Evolutionary conservation across 2,329 filamentous ascomycete species (phyloP).

Genomic region (Endoconidiophora laricicola): DNA sequence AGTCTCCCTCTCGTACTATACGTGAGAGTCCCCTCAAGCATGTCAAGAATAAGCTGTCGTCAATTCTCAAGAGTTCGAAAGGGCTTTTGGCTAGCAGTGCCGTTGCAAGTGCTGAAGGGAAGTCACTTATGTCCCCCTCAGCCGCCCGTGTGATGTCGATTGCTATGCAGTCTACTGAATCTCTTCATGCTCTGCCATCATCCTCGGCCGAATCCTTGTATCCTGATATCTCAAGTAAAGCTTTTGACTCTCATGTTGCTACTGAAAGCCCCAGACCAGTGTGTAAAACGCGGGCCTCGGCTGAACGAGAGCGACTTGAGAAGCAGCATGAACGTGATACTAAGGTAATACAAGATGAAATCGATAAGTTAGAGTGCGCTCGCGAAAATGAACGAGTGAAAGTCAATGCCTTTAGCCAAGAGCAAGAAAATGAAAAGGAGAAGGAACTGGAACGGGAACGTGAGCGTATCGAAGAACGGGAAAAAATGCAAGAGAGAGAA

Average conservation of each 20-base stretch:
- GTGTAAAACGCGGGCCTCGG: conserved; percentile 39
- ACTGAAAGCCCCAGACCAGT: conserved; percentile 23
- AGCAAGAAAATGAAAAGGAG: conserved; percentile 33
- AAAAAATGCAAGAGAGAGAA: conserved; percentile 4
- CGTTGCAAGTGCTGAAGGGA: conserved; percentile 44
- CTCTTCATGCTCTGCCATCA: conserved; percentile 20
- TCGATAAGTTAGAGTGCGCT: conserved; percentile 47
- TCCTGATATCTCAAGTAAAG: conserved; percentile 23
- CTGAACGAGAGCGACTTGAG: conserved; percentile 45
- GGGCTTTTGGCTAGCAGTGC: conserved; percentile 68
- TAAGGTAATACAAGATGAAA: conserved; percentile 41
- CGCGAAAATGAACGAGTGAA: conserved; percentile 56
- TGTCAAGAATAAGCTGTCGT: conserved; percentile 83
- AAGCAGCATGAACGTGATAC: conserved; percentile 51
- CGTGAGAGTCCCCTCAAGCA: conserved; percentile 73
- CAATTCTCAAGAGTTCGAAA: conserved; percentile 75
- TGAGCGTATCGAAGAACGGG: conserved; percentile 7
- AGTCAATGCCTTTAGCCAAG: conserved; percentile 40
- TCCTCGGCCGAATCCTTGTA: conserved; percentile 23
- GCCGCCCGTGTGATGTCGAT: conserved; percentile 29
- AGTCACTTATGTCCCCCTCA: conserved; percentile 40
- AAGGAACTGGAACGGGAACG: conserved; percentile 15
- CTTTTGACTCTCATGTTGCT: conserved; percentile 1
- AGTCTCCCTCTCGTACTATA: conserved; percentile 38
- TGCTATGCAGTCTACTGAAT: conserved; percentile 31